Evolutionary conservation across 2,329 filamentous ascomycete genomes (phyloP), one percentile per base, ranked within the genome.

Genomic region (Ophiobolus disseminans): DNA sequence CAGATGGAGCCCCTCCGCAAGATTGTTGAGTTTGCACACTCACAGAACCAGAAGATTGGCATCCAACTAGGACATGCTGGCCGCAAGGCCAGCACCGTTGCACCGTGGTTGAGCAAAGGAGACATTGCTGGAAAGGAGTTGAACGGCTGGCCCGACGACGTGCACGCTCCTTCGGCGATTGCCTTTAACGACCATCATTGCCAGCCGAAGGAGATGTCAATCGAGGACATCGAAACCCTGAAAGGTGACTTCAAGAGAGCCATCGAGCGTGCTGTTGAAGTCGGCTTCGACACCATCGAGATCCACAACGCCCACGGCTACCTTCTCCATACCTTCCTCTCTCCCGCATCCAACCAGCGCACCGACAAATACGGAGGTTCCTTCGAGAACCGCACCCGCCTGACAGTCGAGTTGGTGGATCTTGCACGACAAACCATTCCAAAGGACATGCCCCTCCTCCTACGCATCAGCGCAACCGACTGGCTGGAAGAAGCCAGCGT

Each of bases 1-100:
- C 92, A 97, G 71, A 87, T 92, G 51, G 86, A 82, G 55, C 86
- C 86, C 0, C 75, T 95, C 48, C 82, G 81, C 66, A 82, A 83
- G 50, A 82, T 93, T 36, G 83, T 86, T 26, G 89, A 95, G 53
- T 95, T 91, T 55, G 84, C 88, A 2, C 91, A 95, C 76, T 85
- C 82, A 20, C 91, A 96, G 73, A 82, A 81, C 66, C 86, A 91
- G 65, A 85, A 88, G 56, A 85, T 90, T 42, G 90, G 83, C 41
- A 86, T 96, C 53, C 91, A 96, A 76, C 80, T 96, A 4, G 89
- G 78, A 1, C 91, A 96, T 65, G 91, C 90, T 0, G 91, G 91
- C 5, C 73, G 83, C 22, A 86, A 86, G 61, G 82, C 83, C 4
- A 79, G 75, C 54, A 84, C 81, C 2, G 78, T 84, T 3, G 80